Evolutionary conservation across 108 stramenopile genomes (phyloP).

Genomic region (Discostella pseudostelligera): DNA sequence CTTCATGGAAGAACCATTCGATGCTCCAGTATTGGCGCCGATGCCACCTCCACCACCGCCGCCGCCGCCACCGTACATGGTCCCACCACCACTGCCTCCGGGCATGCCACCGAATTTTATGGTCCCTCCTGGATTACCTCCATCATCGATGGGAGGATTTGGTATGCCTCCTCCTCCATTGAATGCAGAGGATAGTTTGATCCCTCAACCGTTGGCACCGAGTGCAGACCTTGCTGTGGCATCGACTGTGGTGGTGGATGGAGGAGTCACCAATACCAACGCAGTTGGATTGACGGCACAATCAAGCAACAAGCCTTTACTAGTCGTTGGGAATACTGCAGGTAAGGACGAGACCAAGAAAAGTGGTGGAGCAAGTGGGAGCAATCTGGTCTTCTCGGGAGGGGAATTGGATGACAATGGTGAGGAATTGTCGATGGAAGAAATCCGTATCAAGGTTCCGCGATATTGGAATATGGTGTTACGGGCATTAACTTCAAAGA

Average conservation of each 20-base stretch:
- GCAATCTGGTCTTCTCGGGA: slow-evolving; percentile 28
- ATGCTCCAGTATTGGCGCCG: slow-evolving; percentile 51
- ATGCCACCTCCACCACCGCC: slow-evolving; percentile 62
- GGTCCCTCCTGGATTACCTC: slow-evolving; percentile 37
- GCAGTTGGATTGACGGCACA: slow-evolving; percentile 5
- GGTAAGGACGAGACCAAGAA: slow-evolving; percentile 18
- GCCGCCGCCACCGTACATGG: slow-evolving; percentile 26
- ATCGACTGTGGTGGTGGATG: slow-evolving; percentile 37
- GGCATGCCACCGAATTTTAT: slow-evolving; percentile 34
- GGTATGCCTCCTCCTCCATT: slow-evolving; percentile 39
- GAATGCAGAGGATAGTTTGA: slow-evolving; percentile 36
- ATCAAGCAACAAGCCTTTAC: slow-evolving; percentile 9
- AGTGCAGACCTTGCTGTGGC: slow-evolving; percentile 58
- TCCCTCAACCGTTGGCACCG: slow-evolving; percentile 71
- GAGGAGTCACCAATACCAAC: slow-evolving; percentile 11
- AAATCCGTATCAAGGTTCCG: slow-evolving; percentile 32
- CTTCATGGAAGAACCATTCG: slow-evolving; percentile 62
- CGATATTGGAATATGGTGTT: slow-evolving; percentile 37
- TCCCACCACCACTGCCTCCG: slow-evolving; percentile 36
- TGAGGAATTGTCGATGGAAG: slow-evolving; percentile 45
- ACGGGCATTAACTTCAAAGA: slow-evolving; percentile 16
- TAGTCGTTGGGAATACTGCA: slow-evolving; percentile 3
- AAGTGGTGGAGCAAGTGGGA: neutral
- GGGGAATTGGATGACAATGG: slow-evolving; percentile 31
- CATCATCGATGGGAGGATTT: slow-evolving; percentile 19